These are phyloP conservation scores for Petunia hybrid DNA, from an alignment of 305 asterid species.

Conservation along the genomic window DNA sequence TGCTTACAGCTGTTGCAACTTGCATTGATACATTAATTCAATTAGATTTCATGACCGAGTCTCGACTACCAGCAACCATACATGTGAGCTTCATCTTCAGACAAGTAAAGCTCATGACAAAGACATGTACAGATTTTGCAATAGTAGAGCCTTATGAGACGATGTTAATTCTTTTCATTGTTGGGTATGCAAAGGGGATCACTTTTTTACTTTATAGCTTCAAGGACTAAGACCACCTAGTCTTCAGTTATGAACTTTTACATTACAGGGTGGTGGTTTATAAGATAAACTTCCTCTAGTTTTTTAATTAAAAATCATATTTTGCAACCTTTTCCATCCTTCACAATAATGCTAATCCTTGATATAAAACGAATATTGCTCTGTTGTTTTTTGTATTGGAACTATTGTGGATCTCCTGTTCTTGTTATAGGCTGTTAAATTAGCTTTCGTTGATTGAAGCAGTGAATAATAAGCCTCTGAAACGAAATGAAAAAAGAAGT, in stretches of 20 bases:
- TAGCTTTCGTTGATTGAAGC: neutral
- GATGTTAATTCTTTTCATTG: neutral
- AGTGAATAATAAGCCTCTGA: neutral
- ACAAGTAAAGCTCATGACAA: rapidly evolving
- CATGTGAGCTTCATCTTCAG: rapidly evolving
- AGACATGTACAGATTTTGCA: rapidly evolving
- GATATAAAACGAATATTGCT: neutral
- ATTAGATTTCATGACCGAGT: no score
- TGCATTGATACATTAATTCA: no score
- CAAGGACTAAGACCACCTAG: conserved; percentile 12
- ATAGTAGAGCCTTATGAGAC: neutral
- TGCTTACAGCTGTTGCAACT: no score
- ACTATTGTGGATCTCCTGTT: neutral
- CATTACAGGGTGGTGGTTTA: neutral
- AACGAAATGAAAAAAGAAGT: neutral
- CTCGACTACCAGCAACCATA: no score
- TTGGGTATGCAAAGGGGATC: neutral
- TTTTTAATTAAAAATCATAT: no score
- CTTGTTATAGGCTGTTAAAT: no score
- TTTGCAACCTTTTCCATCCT: neutral
- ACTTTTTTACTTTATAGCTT: neutral
- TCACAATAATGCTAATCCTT: neutral
- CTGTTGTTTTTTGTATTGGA: neutral
- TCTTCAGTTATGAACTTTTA: neutral
- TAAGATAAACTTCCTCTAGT: neutral